Evolutionary conservation across 345 rosid genomes (phyloP).

Genomic region (Gossypioides kirkii): DNA sequence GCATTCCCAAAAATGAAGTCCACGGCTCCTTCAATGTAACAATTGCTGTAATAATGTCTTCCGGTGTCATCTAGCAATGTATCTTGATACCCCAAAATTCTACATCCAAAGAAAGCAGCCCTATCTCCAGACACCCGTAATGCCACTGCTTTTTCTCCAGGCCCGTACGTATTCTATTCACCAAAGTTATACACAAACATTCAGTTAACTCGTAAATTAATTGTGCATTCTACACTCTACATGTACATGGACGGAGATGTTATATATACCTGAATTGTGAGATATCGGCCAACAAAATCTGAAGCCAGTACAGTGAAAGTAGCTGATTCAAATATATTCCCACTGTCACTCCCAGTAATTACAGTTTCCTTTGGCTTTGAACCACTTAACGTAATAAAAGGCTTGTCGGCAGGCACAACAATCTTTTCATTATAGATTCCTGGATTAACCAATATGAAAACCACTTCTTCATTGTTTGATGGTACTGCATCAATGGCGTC

Average conservation of each 20-base stretch:
- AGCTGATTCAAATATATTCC: slow-evolving; percentile 42
- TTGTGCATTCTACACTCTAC: not conserved
- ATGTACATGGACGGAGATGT: not conserved
- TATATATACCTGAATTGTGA: slow-evolving; percentile 51
- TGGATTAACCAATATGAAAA: slow-evolving; percentile 59
- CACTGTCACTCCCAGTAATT: slow-evolving; percentile 45
- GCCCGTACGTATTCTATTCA: slow-evolving; percentile 9
- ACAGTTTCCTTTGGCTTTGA: slow-evolving; percentile 40
- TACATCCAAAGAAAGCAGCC: slow-evolving; percentile 16
- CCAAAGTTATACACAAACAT: not conserved
- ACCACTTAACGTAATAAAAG: slow-evolving; percentile 71
- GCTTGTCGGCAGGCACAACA: slow-evolving; percentile 57
- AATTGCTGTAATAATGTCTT: slow-evolving; percentile 17
- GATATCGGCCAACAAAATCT: slow-evolving; percentile 53
- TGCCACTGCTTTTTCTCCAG: slow-evolving; percentile 13
- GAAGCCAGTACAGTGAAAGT: slow-evolving; percentile 53
- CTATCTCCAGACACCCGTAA: slow-evolving; percentile 15
- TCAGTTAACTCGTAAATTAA: not conserved
- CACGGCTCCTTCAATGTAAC: slow-evolving; percentile 17
- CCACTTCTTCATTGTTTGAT: slow-evolving; percentile 32
- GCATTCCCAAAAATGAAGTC: slow-evolving; percentile 20
- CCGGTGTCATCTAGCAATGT: slow-evolving; percentile 12
- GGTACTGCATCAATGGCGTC: slow-evolving; percentile 68
- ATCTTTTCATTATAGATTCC: slow-evolving; percentile 67
- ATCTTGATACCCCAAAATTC: slow-evolving; percentile 9